Evolutionary conservation across 352 stramenopile genomes (phyloP).

Genomic region (Pythium myriotylum): DNA sequence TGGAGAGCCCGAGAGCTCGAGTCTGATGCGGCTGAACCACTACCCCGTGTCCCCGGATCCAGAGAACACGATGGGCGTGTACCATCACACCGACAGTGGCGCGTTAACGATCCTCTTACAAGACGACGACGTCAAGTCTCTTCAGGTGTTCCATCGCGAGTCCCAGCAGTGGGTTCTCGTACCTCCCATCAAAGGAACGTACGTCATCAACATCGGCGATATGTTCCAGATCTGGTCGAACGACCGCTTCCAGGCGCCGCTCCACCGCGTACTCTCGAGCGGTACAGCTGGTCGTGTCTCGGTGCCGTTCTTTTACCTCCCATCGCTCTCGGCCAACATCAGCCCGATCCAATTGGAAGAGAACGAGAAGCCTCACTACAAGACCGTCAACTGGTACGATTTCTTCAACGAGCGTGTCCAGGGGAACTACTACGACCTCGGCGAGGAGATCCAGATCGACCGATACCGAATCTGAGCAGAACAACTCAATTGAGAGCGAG

Average conservation of each 20-base stretch:
- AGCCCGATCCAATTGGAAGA: slow-evolving; percentile 55
- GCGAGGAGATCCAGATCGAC: slow-evolving; percentile 91
- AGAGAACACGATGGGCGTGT: slow-evolving; percentile 54
- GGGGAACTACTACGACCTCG: slow-evolving; percentile 90
- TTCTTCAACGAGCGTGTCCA: slow-evolving; percentile 86
- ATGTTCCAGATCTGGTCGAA: slow-evolving; percentile 65
- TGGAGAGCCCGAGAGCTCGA: slow-evolving; percentile 60
- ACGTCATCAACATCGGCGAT: slow-evolving; percentile 68
- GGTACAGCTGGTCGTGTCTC: slow-evolving; percentile 40
- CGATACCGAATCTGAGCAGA: slow-evolving; percentile 44
- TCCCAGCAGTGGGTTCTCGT: slow-evolving; percentile 49
- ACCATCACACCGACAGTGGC: slow-evolving; percentile 61
- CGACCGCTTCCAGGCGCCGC: slow-evolving; percentile 47
- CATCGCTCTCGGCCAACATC: slow-evolving; percentile 55
- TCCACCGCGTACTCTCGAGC: slow-evolving; percentile 52
- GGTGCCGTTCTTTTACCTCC: slow-evolving; percentile 66
- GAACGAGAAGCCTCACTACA: slow-evolving; percentile 56
- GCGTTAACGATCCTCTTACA: slow-evolving; percentile 64
- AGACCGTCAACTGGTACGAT: slow-evolving; percentile 83
- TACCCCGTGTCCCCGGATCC: slow-evolving; percentile 74
- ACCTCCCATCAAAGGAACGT: slow-evolving; percentile 42
- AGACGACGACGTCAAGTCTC: slow-evolving; percentile 54
- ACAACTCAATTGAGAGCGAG: too few relatives aligned
- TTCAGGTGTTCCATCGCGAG: slow-evolving; percentile 56
- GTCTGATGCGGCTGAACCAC: slow-evolving; percentile 92